Evolutionary conservation across 1,284 basidiomycete genomes (phyloP).

Genomic region (Fomitopsis palustris): DNA sequence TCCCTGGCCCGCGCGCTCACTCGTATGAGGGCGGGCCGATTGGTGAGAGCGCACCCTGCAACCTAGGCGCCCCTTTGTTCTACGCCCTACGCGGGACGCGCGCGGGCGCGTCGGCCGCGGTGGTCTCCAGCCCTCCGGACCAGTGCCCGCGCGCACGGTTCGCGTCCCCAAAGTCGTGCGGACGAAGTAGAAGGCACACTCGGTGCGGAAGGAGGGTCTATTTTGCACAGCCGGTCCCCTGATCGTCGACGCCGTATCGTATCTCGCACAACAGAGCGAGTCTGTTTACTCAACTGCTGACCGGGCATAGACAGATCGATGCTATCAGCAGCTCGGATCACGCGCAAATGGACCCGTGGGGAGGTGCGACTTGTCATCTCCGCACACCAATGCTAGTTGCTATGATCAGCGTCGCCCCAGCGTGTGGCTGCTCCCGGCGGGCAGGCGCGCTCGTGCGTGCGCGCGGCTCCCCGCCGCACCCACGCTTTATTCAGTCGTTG

Average conservation of each 20-base stretch:
- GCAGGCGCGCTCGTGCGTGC: not conserved
- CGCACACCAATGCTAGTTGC: not conserved
- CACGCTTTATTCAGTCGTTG: not conserved
- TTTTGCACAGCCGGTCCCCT: constrained; percentile 1
- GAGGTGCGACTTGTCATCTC: not conserved
- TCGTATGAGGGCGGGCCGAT: not conserved
- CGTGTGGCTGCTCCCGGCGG: not conserved
- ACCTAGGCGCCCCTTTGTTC: not conserved
- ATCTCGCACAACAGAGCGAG: not conserved
- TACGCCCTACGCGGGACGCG: not conserved
- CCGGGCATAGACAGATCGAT: not conserved
- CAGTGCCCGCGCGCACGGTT: not conserved
- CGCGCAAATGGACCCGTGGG: not conserved
- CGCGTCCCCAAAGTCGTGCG: not conserved
- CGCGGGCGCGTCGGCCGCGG: not conserved
- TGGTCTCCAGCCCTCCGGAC: not conserved
- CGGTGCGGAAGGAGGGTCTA: not conserved
- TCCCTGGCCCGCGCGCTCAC: not conserved
- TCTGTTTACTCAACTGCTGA: constrained; percentile 1
- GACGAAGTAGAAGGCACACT: not conserved
- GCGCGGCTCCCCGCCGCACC: not conserved
- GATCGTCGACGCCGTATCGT: constrained; percentile 3
- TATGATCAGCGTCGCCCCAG: not conserved
- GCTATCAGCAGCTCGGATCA: not conserved
- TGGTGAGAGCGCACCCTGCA: not conserved